phyloP scores from a whole-genome alignment of 164 flowering plant genomes.

The Annona squamosa region DNA sequence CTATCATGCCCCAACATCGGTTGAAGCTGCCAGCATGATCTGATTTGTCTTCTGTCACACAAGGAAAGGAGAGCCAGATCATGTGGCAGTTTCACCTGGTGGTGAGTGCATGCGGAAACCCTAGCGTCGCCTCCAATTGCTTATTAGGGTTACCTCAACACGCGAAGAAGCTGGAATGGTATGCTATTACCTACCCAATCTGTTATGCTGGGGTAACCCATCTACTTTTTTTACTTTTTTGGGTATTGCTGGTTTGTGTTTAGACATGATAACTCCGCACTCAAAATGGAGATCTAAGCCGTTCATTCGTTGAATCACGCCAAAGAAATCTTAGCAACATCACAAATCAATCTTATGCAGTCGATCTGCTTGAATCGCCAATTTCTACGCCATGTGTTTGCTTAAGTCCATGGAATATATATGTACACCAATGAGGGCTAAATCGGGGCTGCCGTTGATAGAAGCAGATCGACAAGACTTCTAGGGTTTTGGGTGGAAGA shows the following conservation, averaged over 20 bases:
- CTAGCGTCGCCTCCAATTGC: conserved; percentile 7
- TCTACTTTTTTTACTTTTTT: background rate
- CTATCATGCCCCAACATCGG: conserved; percentile 38
- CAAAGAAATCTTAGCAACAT: background rate
- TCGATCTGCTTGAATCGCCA: background rate
- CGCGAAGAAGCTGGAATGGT: conserved; percentile 11
- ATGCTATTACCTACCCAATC: conserved; percentile 10
- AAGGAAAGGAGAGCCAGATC: conserved; percentile 42
- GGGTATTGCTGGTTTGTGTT: background rate
- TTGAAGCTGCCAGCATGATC: conserved; percentile 97
- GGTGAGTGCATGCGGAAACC: conserved; percentile 29
- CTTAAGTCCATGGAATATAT: background rate
- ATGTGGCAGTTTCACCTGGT: conserved; percentile 74
- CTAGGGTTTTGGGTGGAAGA: background rate
- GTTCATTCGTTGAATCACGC: background rate
- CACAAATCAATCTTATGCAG: background rate
- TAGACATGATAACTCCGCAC: background rate
- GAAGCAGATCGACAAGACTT: conserved; percentile 10
- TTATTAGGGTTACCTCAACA: conserved; percentile 5
- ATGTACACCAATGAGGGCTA: background rate
- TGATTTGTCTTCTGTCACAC: conserved; percentile 31
- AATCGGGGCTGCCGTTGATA: background rate
- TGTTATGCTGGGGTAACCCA: conserved; percentile 3
- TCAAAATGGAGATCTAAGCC: background rate
- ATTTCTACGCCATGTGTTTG: background rate